Percentiles rank a stretch among this genome's conserved stretches.
phyloP scores from a whole-genome alignment of 345 rosid species.

The Aegle marmelos region DNA sequence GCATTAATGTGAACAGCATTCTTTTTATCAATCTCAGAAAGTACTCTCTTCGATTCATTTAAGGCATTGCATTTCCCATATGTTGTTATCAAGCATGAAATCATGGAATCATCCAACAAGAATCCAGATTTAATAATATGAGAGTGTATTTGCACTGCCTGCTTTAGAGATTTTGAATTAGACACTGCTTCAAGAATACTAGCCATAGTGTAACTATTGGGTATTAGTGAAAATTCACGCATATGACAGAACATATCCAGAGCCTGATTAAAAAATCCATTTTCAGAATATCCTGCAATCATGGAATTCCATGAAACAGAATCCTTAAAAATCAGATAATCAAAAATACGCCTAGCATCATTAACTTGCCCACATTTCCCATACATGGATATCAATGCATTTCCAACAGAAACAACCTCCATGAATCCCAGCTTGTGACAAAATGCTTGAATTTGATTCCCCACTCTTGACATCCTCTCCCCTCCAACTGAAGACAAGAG shows the following conservation, averaged over 20 bases:
- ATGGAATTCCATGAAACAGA: constrained; percentile 44
- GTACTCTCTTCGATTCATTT: constrained; percentile 26
- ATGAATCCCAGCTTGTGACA: constrained; percentile 30
- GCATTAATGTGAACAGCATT: constrained; percentile 27
- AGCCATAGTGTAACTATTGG: constrained; percentile 28
- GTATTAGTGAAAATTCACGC: constrained; percentile 14
- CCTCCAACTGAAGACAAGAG: constrained; percentile 27
- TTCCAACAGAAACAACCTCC: constrained; percentile 31
- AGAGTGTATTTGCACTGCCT: constrained; percentile 34
- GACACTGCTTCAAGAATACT: constrained; percentile 36
- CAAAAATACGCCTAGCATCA: constrained; percentile 30
- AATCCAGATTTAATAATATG: constrained; percentile 32
- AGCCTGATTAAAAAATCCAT: constrained; percentile 29
- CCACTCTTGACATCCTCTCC: constrained; percentile 19
- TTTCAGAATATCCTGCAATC: constrained; percentile 37
- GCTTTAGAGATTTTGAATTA: constrained; percentile 20
- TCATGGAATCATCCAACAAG: constrained; percentile 25
- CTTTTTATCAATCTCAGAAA: constrained; percentile 21
- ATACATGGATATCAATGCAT: constrained; percentile 36
- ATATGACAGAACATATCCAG: constrained; percentile 27
- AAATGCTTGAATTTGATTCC: constrained; percentile 39
- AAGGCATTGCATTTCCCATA: constrained; percentile 32
- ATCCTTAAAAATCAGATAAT: constrained; percentile 28
- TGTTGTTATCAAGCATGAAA: constrained; percentile 33
- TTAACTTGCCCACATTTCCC: constrained; percentile 26